These are phyloP conservation scores for Aureobasidium zeae DNA, from an alignment of 2,329 filamentous ascomycete species.

Conservation along the genomic window DNA sequence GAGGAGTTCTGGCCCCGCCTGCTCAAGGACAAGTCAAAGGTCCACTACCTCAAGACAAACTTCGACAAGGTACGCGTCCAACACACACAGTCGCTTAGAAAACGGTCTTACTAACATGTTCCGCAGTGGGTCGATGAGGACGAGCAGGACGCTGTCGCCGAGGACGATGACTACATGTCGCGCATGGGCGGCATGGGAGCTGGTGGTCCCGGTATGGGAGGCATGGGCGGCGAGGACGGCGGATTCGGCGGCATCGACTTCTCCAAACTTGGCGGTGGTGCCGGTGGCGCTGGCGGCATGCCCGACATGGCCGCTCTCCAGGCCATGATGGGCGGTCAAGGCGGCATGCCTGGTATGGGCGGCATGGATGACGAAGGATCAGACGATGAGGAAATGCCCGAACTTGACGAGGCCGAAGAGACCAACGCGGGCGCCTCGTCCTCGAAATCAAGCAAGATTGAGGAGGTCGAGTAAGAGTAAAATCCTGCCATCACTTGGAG, in stretches of 20 bases:
- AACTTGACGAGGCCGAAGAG: conserved; percentile 58
- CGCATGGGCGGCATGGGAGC: conserved; percentile 38
- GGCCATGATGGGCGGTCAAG: conserved; percentile 18
- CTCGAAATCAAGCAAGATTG: conserved; percentile 31
- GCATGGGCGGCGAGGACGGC: conserved; percentile 49
- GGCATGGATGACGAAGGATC: conserved; percentile 31
- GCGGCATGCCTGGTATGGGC: conserved; percentile 16
- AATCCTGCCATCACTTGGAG: conserved; percentile 5
- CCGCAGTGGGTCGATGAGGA: conserved; percentile 87
- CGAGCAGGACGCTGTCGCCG: conserved; percentile 83
- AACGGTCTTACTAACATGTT: neutral
- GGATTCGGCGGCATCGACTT: conserved; percentile 88
- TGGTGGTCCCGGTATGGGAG: conserved; percentile 39
- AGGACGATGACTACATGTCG: conserved; percentile 59
- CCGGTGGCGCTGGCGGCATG: conserved; percentile 23
- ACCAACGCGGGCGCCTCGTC: conserved; percentile 20
- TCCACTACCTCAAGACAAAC: conserved; percentile 96
- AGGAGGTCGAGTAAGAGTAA: conserved; percentile 34
- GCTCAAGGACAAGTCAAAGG: conserved; percentile 79
- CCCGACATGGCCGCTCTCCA: conserved; percentile 27
- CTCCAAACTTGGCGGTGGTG: conserved; percentile 64
- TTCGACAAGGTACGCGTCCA: conserved; percentile 71
- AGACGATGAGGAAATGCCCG: conserved; percentile 65
- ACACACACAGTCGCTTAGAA: too few relatives aligned
- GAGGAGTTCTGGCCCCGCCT: conserved; percentile 93